These are phyloP conservation scores for Cercospora citrullina DNA, from an alignment of 2,329 filamentous ascomycete species.

Conservation along the genomic window DNA sequence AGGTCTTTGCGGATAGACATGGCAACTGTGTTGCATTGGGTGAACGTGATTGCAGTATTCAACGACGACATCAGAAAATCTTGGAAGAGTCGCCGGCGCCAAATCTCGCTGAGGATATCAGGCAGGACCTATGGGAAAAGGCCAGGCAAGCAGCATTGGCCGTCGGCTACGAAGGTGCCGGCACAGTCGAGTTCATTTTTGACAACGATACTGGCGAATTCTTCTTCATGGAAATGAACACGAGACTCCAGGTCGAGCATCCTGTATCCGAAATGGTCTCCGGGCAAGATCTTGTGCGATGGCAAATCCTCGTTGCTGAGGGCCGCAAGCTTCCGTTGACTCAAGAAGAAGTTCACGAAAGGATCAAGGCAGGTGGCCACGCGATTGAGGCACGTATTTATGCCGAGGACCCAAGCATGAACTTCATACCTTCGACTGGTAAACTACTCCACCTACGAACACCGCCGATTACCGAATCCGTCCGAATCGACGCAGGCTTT, in stretches of 20 bases:
- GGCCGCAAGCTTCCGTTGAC: conserved; percentile 66
- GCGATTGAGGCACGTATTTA: conserved; percentile 97
- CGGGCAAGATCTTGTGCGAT: conserved; percentile 79
- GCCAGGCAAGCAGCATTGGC: conserved; percentile 63
- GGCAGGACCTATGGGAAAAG: conserved; percentile 66
- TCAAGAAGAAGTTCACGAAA: conserved; percentile 64
- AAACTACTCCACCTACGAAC: conserved; percentile 79
- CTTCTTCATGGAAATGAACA: conserved; percentile 74
- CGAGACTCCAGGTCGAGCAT: conserved; percentile 92
- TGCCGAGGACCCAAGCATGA: conserved; percentile 86
- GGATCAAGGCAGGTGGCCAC: conserved; percentile 74
- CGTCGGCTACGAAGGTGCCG: conserved; percentile 65
- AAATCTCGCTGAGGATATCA: conserved; percentile 58
- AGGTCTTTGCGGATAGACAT: conserved; percentile 66
- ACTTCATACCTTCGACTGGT: conserved; percentile 93
- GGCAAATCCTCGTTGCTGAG: conserved; percentile 87
- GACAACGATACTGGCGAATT: conserved; percentile 66
- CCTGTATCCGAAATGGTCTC: conserved; percentile 85
- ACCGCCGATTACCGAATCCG: conserved; percentile 66
- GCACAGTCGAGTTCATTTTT: conserved; percentile 69
- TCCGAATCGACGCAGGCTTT: conserved; percentile 93
- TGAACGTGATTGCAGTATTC: conserved; percentile 66
- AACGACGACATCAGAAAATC: conserved; percentile 66
- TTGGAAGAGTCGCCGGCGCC: conserved; percentile 66
- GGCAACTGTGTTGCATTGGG: conserved; percentile 65